A percentile compares a stretch with the other conserved stretches of the same genome.
These are phyloP conservation scores for Talinum fruticosum DNA, from an alignment of 148 eudicot genomes.

Conservation along the genomic window DNA sequence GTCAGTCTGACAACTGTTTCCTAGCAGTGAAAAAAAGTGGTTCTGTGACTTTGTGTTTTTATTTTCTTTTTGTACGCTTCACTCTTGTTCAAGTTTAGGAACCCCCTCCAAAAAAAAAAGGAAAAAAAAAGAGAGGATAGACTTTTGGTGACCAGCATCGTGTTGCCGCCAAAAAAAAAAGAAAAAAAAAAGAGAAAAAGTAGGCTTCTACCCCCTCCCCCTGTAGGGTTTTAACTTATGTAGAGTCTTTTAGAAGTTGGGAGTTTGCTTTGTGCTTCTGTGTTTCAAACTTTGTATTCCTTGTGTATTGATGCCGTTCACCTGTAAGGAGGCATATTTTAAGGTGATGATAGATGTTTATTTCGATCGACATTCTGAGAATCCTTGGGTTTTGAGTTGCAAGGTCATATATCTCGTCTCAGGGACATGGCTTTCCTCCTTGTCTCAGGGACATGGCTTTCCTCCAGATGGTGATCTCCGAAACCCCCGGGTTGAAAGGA, in stretches of 20 bases:
- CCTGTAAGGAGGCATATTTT: neutral
- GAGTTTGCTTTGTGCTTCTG: neutral
- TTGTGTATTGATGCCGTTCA: neutral
- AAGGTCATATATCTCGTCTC: neutral
- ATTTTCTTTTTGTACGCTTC: constrained; percentile 12
- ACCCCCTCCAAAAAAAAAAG: neutral
- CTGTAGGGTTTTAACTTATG: constrained; percentile 7
- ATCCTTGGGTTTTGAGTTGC: constrained; percentile 3
- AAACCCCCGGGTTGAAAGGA: no score
- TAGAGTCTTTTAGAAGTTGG: constrained; percentile 2
- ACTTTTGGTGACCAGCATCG: neutral
- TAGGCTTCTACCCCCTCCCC: neutral
- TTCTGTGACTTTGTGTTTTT: constrained; percentile 20
- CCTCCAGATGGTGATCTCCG: no score
- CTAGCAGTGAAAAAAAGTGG: constrained; percentile 5
- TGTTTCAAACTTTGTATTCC: neutral
- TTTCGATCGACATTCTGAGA: neutral
- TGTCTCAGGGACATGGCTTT: no score
- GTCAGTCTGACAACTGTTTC: constrained; percentile 1
- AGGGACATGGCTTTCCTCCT: no score
- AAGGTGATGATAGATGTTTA: neutral
- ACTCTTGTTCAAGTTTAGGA: constrained; percentile 7
- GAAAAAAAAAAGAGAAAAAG: neutral
- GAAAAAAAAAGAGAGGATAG: neutral
- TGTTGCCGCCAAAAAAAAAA: neutral